Percentiles rank a stretch among this genome's conserved stretches.
These are phyloP conservation scores for Boletellus ananas DNA, from an alignment of 768 basidiomycete genomes.

Conservation along the genomic window DNA sequence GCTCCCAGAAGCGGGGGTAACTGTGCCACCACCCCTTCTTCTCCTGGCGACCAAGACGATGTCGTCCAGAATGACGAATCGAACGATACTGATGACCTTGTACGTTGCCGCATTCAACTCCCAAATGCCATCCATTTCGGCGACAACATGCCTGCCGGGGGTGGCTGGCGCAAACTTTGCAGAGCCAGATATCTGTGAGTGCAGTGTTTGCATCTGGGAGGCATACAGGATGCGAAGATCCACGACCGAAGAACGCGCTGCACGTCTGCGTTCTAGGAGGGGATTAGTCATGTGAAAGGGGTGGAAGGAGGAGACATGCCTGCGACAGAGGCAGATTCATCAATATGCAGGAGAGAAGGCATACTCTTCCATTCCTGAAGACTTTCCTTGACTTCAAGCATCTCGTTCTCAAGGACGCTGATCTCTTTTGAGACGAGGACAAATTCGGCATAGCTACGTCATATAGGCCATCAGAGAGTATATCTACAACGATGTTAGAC, in stretches of 20 bases:
- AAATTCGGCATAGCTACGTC: constrained; percentile 88
- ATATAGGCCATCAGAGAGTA: constrained; percentile 8
- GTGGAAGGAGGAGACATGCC: constrained; percentile 32
- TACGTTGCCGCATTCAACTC: constrained; percentile 94
- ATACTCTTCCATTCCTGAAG: constrained; percentile 95
- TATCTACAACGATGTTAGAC: constrained; percentile 22
- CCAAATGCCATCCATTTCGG: constrained; percentile 78
- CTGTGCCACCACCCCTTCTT: constrained; percentile 58
- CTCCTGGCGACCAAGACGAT: constrained; percentile 83
- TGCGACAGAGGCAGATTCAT: constrained; percentile 68
- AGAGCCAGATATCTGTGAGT: constrained; percentile 88
- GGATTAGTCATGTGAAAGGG: constrained; percentile 18
- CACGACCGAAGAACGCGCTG: constrained; percentile 87
- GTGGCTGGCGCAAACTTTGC: constrained; percentile 92
- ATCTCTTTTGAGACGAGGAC: constrained; percentile 97
- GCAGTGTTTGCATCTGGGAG: constrained; percentile 89
- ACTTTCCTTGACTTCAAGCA: constrained; percentile 93
- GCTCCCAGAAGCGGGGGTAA: constrained; percentile 57
- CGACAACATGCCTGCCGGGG: constrained; percentile 86
- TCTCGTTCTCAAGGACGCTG: constrained; percentile 91
- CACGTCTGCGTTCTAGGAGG: constrained; percentile 48
- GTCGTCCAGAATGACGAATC: constrained; percentile 90
- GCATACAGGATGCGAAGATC: constrained; percentile 93
- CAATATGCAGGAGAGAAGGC: constrained; percentile 89
- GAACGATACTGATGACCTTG: constrained; percentile 82